phyloP scores from a whole-genome alignment of 2,329 filamentous ascomycete genomes.

The Penicillium paneum region DNA sequence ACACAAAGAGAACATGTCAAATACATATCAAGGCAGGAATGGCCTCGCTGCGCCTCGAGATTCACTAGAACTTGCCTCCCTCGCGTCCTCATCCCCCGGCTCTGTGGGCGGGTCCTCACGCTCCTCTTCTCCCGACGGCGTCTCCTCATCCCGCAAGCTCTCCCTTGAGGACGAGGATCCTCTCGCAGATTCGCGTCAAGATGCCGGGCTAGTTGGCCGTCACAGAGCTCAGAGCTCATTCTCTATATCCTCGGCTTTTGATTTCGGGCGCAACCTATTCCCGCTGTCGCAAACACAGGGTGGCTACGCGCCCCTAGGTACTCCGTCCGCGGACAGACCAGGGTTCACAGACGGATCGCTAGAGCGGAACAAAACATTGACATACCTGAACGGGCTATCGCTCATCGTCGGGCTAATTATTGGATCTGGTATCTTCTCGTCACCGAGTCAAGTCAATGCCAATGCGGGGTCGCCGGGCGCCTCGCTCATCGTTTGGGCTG shows the following conservation, averaged over 20 bases:
- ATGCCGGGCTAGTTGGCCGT: constrained; percentile 52
- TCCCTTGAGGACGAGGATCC: constrained; percentile 87
- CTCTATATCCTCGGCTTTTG: constrained; percentile 89
- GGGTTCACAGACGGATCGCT: constrained; percentile 65
- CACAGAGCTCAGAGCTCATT: constrained; percentile 64
- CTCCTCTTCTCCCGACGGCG: constrained; percentile 73
- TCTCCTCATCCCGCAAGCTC: constrained; percentile 85
- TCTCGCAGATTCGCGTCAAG: constrained; percentile 51
- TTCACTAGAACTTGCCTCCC: constrained; percentile 91
- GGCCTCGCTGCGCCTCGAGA: constrained; percentile 61
- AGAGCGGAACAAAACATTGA: constrained; percentile 94
- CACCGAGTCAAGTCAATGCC: constrained; percentile 84
- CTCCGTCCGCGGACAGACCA: constrained; percentile 60
- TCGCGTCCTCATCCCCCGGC: constrained; percentile 76
- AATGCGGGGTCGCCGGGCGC: constrained; percentile 91
- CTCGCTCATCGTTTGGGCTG: constrained; percentile 82
- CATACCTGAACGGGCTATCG: constrained; percentile 88
- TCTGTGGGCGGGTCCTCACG: constrained; percentile 64
- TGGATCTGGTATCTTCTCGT: constrained; percentile 93
- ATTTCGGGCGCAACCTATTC: constrained; percentile 90
- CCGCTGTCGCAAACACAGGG: constrained; percentile 79
- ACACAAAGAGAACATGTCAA: constrained; percentile 30
- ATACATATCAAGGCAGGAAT: constrained; percentile 31
- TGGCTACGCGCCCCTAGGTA: constrained; percentile 82
- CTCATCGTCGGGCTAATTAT: constrained; percentile 92